Evolutionary conservation across 768 basidiomycete species (phyloP).

Genomic region (Cystofilobasidium capitatum): DNA sequence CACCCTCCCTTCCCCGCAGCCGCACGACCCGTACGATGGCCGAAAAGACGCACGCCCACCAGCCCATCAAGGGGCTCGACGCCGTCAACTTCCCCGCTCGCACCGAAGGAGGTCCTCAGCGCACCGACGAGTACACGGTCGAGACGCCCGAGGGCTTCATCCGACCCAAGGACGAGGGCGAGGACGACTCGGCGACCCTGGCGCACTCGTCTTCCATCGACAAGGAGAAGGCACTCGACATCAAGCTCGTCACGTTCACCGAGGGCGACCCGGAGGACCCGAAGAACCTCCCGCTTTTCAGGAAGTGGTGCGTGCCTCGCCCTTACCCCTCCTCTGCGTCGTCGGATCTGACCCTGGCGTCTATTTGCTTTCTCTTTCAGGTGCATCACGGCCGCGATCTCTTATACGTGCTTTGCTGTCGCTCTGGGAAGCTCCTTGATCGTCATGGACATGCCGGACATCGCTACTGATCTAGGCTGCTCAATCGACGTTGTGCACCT

Average conservation of each 20-base stretch:
- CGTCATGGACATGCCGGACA: constrained; percentile 24
- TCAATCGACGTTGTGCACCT: constrained; percentile 24
- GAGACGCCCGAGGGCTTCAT: constrained; percentile 3
- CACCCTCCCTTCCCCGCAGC: too few relatives aligned
- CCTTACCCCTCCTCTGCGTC: background rate
- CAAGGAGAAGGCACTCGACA: constrained; percentile 11
- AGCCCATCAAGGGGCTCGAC: constrained; percentile 6
- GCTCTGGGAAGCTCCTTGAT: constrained; percentile 32
- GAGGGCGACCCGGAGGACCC: constrained; percentile 13
- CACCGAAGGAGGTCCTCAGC: constrained; percentile 7
- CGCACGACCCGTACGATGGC: too few relatives aligned
- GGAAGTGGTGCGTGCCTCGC: background rate
- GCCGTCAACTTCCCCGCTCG: constrained; percentile 9
- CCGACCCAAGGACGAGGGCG: background rate
- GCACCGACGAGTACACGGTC: constrained; percentile 12
- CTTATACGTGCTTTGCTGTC: constrained; percentile 33
- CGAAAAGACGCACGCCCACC: constrained; percentile 7
- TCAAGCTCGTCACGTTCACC: constrained; percentile 19
- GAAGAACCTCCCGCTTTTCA: background rate
- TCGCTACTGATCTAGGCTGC: constrained; percentile 30
- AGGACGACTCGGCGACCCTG: background rate
- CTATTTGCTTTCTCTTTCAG: too few relatives aligned
- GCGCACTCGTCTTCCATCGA: constrained; percentile 2
- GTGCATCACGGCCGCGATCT: constrained; percentile 24
- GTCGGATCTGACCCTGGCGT: too few relatives aligned